These are phyloP conservation scores for Phylloporus sp. DNA, from an alignment of 768 basidiomycete species.

Conservation along the genomic window DNA sequence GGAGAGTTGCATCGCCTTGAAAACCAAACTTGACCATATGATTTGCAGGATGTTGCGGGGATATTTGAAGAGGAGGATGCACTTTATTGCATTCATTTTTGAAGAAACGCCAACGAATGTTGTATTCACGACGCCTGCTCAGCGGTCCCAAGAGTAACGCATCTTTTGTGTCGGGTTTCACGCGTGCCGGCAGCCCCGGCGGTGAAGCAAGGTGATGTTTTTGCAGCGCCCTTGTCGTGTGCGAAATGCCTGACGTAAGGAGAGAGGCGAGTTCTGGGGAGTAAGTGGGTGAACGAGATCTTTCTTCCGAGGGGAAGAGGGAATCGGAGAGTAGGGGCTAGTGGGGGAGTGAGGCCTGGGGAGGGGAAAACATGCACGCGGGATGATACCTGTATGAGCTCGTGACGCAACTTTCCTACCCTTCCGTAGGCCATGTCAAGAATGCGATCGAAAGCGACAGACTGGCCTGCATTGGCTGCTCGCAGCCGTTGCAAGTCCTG, in stretches of 20 bases:
- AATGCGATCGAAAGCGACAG: conserved; percentile 49
- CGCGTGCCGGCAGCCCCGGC: conserved; percentile 51
- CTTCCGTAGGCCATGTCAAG: conserved; percentile 73
- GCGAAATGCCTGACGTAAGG: conserved; percentile 49
- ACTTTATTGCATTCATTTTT: conserved; percentile 49
- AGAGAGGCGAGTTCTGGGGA: conserved; percentile 58
- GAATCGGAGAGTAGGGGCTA: conserved; percentile 56
- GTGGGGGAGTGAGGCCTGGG: conserved; percentile 7
- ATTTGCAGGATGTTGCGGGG: conserved; percentile 18
- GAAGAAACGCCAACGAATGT: conserved; percentile 67
- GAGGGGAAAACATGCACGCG: not conserved
- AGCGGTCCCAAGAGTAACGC: conserved; percentile 56
- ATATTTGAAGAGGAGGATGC: conserved; percentile 54
- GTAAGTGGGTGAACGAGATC: conserved; percentile 60
- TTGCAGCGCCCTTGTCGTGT: conserved; percentile 41
- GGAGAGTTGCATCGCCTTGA: conserved; percentile 39
- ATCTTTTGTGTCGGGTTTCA: conserved; percentile 53
- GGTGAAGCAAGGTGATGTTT: conserved; percentile 42
- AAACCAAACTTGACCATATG: conserved; percentile 33
- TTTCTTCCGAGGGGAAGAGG: conserved; percentile 41
- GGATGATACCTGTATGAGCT: conserved; percentile 54
- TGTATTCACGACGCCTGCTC: conserved; percentile 70
- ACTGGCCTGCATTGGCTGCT: conserved; percentile 48
- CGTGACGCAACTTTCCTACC: conserved; percentile 63
- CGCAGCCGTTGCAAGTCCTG: conserved; percentile 53